A percentile compares a stretch with the other conserved stretches of the same genome.
Evolutionary conservation across 2,329 filamentous ascomycete species (phyloP).

Genomic region (Verticillium tricorpus): DNA sequence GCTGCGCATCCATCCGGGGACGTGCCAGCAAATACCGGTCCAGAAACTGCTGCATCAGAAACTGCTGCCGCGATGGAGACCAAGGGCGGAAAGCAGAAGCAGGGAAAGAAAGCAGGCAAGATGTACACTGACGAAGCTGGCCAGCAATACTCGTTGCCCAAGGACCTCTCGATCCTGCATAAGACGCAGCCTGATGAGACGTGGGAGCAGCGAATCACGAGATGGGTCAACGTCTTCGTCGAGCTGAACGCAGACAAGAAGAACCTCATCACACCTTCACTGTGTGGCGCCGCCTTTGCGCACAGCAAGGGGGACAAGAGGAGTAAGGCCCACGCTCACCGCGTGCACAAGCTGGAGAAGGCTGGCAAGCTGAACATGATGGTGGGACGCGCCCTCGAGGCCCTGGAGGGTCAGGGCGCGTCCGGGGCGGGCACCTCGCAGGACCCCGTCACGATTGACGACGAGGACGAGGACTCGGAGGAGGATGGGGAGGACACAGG

Average conservation of each 20-base stretch:
- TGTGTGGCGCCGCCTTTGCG: constrained; percentile 5
- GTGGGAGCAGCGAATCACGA: constrained; percentile 28
- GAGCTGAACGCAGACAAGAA: constrained; percentile 8
- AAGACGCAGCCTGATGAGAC: not conserved
- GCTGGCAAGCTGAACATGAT: constrained; percentile 2
- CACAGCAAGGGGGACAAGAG: constrained; percentile 5
- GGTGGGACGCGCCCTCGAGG: not conserved
- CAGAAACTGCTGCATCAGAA: not conserved
- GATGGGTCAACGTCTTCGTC: constrained; percentile 26
- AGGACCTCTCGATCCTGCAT: not conserved
- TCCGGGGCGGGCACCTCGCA: constrained; percentile 5
- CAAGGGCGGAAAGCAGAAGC: not conserved
- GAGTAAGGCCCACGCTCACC: constrained; percentile 5
- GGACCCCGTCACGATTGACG: constrained; percentile 5
- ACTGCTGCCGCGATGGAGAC: not conserved
- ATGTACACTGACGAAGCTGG: not conserved
- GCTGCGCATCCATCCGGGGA: not conserved
- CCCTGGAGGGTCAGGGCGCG: not conserved
- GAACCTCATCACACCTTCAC: constrained; percentile 6
- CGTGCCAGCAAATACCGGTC: not conserved
- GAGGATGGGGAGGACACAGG: constrained; percentile 2
- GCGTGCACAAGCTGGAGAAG: constrained; percentile 7
- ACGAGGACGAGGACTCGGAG: constrained; percentile 2
- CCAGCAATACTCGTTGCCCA: not conserved
- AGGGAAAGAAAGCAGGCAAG: not conserved